phyloP scores from a whole-genome alignment of 106 monocot genomes.

The Ottelia alismoides region DNA sequence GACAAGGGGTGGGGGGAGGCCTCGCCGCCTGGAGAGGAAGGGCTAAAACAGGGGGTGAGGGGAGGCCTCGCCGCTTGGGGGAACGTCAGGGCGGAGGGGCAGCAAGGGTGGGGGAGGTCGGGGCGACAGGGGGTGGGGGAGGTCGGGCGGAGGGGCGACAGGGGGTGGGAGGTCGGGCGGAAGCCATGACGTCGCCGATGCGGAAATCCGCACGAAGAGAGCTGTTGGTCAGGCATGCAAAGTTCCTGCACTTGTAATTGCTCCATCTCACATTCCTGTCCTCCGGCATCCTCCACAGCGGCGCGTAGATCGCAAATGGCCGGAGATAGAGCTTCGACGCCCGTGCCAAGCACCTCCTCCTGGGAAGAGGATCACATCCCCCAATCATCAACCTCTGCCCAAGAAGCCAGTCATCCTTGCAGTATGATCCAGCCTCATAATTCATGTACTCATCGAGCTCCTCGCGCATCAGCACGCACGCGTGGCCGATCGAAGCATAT shows the following conservation, averaged over 20 bases:
- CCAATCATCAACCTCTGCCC: constrained; percentile 58
- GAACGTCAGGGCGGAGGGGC: too few relatives aligned
- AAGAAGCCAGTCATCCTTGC: constrained; percentile 63
- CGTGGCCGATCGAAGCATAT: constrained; percentile 58
- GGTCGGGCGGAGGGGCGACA: too few relatives aligned
- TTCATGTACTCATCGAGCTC: constrained; percentile 82
- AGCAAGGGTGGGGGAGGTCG: too few relatives aligned
- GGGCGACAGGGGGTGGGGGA: too few relatives aligned
- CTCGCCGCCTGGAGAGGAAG: too few relatives aligned
- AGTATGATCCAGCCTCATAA: constrained; percentile 65
- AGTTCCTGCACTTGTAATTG: constrained; percentile 48
- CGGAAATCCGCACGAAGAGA: constrained; percentile 34
- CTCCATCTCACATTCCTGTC: constrained; percentile 66
- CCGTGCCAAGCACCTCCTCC: constrained; percentile 51
- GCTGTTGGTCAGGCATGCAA: constrained; percentile 40
- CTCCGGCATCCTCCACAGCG: constrained; percentile 63
- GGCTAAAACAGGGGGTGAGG: too few relatives aligned
- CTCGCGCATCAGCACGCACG: constrained; percentile 58
- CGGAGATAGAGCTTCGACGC: constrained; percentile 53
- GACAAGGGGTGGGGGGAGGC: too few relatives aligned
- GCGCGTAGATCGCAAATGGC: constrained; percentile 40
- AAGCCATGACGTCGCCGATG: constrained; percentile 45
- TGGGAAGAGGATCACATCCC: constrained; percentile 75
- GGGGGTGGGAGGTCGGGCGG: too few relatives aligned
- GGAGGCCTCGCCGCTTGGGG: too few relatives aligned